Percentiles rank a stretch among this genome's conserved stretches.
Conservation (phyloP, 2,329 filamentous ascomycete genomes). For the Annulohypoxylon truncatum region DNA sequence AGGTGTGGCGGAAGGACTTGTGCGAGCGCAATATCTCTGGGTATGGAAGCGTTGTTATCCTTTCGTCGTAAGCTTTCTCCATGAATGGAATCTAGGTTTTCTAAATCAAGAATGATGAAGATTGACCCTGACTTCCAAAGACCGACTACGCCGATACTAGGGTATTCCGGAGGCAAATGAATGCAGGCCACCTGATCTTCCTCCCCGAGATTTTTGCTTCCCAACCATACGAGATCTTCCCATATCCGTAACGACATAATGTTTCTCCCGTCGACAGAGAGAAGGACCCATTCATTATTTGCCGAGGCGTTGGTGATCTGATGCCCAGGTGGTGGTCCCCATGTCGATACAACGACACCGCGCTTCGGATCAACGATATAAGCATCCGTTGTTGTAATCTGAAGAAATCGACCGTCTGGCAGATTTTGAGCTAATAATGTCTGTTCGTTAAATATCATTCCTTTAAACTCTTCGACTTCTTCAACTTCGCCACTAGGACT, state of each 20-base stretch:
- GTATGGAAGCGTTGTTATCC: constrained; percentile 79
- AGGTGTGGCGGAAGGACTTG: constrained; percentile 74
- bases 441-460: constrained; percentile 74
- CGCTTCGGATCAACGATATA: constrained; percentile 71
- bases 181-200: constrained; percentile 88
- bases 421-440: constrained; percentile 80
- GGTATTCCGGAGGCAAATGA: constrained; percentile 73
- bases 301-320: constrained; percentile 82
- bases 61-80: constrained; percentile 70
- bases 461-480: constrained; percentile 81
- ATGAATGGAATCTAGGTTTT: constrained; percentile 72
- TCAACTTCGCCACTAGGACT: constrained; percentile 81
- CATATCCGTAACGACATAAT: constrained; percentile 75
- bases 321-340: constrained; percentile 64
- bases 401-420: constrained; percentile 72
- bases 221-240: constrained; percentile 66
- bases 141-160: constrained; percentile 79
- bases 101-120: constrained; percentile 77
- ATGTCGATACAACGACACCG: constrained; percentile 66
- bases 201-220: constrained; percentile 69
- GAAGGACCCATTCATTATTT: constrained; percentile 74
- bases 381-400: constrained; percentile 76
- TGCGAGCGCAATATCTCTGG: constrained; percentile 82
- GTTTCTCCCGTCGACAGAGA: constrained; percentile 80
- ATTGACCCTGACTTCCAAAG: constrained; percentile 89